These are phyloP conservation scores for Lignosus rhinocerotis DNA, from an alignment of 1,284 basidiomycete species.

Conservation along the genomic window DNA sequence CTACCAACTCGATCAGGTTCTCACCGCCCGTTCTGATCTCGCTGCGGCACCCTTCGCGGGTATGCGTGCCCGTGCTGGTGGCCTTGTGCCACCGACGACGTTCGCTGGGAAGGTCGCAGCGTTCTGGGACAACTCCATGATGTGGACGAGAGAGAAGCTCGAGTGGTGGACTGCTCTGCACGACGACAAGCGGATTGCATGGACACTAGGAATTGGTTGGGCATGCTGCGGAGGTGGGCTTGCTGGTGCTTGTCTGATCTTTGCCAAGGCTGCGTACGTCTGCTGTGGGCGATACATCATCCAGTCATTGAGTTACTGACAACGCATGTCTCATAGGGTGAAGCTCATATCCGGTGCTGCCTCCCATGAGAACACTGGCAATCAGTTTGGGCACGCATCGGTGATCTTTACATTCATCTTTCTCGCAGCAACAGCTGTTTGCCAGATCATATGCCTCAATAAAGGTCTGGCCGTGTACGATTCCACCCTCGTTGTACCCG, in stretches of 20 bases:
- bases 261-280: slow-evolving; percentile 84
- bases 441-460: slow-evolving; percentile 91
- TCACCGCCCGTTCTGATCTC: slow-evolving; percentile 66
- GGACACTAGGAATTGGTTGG: slow-evolving; percentile 92
- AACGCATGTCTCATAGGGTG: slow-evolving; percentile 47
- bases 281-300: slow-evolving; percentile 17
- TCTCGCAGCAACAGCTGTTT: slow-evolving; percentile 76
- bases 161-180: slow-evolving; percentile 78
- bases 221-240: slow-evolving; percentile 87
- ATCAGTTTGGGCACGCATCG: slow-evolving; percentile 81
- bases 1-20: slow-evolving; percentile 65
- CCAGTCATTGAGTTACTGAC: slow-evolving; percentile 3
- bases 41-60: slow-evolving; percentile 54
- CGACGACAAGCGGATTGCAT: slow-evolving; percentile 81
- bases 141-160: slow-evolving; percentile 58
- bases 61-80: slow-evolving; percentile 35
- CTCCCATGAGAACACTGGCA: slow-evolving; percentile 78
- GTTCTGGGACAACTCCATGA: slow-evolving; percentile 50
- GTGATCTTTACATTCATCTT: slow-evolving; percentile 84
- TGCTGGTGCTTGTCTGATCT: slow-evolving; percentile 86
- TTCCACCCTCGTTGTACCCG: slow-evolving; percentile 72
- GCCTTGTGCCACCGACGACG: slow-evolving; percentile 27
- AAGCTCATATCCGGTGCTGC: slow-evolving; percentile 75
- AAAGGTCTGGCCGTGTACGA: slow-evolving; percentile 81
- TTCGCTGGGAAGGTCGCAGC: slow-evolving; percentile 34